Percentiles rank a stretch among this genome's conserved stretches.
Conservation (phyloP, 2,329 filamentous ascomycete genomes). For the Coniochaeta sp. region DNA sequence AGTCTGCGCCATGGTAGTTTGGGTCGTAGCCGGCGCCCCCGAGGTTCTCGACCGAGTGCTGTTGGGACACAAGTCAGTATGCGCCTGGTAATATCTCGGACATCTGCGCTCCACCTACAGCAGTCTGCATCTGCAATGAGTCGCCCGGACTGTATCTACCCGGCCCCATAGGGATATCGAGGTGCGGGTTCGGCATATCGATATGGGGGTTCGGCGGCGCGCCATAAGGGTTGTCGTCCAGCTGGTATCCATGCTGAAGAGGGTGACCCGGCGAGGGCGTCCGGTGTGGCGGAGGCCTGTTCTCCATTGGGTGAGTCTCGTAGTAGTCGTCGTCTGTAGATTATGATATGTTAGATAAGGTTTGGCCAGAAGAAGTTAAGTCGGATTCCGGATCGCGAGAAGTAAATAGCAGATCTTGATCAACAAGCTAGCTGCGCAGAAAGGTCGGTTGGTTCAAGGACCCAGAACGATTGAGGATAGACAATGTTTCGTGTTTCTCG, state of each 20-base stretch:
- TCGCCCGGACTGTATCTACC: constrained; percentile 59
- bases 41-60: constrained; percentile 49
- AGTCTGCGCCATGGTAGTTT: constrained; percentile 42
- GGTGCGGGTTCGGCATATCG: constrained; percentile 43
- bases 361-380: background rate
- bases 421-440: constrained; percentile 3
- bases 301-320: constrained; percentile 48
- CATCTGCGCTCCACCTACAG: constrained; percentile 48
- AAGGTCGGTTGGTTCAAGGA: background rate
- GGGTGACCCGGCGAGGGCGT: constrained; percentile 74
- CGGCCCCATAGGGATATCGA: constrained; percentile 64
- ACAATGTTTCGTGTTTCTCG: background rate
- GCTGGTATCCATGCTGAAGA: constrained; percentile 67
- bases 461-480: background rate
- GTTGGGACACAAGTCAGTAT: background rate
- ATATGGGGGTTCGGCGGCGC: too few relatives aligned
- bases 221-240: constrained; percentile 70
- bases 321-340: constrained; percentile 52
- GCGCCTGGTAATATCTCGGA: background rate
- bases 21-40: constrained; percentile 32
- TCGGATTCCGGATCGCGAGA: constrained; percentile 1
- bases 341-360: constrained; percentile 8
- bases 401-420: background rate
- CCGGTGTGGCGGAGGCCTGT: constrained; percentile 45
- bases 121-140: constrained; percentile 74